These are phyloP conservation scores for Fusarium algeriense DNA, from an alignment of 2,329 filamentous ascomycete genomes.

Conservation along the genomic window DNA sequence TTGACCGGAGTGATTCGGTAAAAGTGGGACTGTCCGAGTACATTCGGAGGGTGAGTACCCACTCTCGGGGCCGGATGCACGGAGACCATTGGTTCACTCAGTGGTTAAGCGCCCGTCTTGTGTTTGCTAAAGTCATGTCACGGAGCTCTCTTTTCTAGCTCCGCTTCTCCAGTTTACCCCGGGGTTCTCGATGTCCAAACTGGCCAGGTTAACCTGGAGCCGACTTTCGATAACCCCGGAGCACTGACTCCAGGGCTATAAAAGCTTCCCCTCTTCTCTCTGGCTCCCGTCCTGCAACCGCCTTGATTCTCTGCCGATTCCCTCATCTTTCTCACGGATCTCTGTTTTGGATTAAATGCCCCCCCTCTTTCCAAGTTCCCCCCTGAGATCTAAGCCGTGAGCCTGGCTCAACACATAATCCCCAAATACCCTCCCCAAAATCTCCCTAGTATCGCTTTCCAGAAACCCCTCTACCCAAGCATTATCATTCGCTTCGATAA, in stretches of 20 bases:
- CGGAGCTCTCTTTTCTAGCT: not conserved
- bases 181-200: not conserved
- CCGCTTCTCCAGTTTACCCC: not conserved
- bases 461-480: accelerated
- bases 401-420: not conserved
- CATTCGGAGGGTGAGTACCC: constrained; percentile 8
- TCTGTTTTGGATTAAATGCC: not conserved
- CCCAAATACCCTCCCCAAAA: not conserved
- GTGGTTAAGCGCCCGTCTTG: not conserved
- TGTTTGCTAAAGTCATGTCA: not conserved
- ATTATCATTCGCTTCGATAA: no score
- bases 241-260: not conserved
- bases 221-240: not conserved
- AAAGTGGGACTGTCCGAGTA: not conserved
- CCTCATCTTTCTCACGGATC: not conserved
- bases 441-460: not conserved
- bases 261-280: not conserved
- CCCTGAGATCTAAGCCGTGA: not conserved
- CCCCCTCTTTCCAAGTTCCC: not conserved
- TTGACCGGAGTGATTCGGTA: not conserved
- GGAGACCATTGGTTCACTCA: not conserved
- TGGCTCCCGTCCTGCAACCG: no score
- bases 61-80: constrained; percentile 1
- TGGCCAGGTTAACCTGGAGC: not conserved
- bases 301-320: not conserved